Conservation (phyloP, 495 filamentous ascomycete genomes). For the Gamarada debralockiae region DNA sequence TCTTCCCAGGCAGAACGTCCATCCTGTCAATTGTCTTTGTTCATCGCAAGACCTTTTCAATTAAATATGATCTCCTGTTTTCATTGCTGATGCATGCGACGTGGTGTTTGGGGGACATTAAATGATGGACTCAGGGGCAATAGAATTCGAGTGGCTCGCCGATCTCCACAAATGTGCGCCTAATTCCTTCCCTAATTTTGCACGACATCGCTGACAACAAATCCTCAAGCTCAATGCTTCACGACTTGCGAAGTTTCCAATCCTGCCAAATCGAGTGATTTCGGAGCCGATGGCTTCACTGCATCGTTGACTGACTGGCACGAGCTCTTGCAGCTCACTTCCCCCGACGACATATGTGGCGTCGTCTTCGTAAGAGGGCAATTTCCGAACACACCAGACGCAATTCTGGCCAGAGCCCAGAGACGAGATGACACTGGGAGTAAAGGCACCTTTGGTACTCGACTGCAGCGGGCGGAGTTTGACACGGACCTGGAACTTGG, state of each 20-base stretch:
- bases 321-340: slow-evolving; percentile 14
- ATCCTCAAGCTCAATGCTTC: slow-evolving; percentile 7
- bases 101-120: no score
- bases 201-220: background rate
- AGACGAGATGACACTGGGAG: background rate
- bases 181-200: background rate
- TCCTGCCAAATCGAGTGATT: slow-evolving; percentile 12
- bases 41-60: no score
- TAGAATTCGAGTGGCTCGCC: slow-evolving; percentile 8
- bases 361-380: slow-evolving; percentile 8
- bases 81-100: no score
- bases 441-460: slow-evolving; percentile 10
- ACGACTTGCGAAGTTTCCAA: slow-evolving; percentile 3
- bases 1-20: no score
- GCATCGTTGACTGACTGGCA: slow-evolving; percentile 13
- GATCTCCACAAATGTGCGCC: slow-evolving; percentile 11
- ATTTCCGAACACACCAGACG: slow-evolving; percentile 10
- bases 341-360: slow-evolving; percentile 11
- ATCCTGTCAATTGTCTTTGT: no score
- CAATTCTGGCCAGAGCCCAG: slow-evolving; percentile 15
- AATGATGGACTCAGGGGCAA: background rate
- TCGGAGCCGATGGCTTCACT: slow-evolving; percentile 17
- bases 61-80: no score
- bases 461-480: background rate
- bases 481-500: background rate